Evolutionary conservation across 2,329 filamentous ascomycete genomes (phyloP).

Genomic region (Neurospora crassa): DNA sequence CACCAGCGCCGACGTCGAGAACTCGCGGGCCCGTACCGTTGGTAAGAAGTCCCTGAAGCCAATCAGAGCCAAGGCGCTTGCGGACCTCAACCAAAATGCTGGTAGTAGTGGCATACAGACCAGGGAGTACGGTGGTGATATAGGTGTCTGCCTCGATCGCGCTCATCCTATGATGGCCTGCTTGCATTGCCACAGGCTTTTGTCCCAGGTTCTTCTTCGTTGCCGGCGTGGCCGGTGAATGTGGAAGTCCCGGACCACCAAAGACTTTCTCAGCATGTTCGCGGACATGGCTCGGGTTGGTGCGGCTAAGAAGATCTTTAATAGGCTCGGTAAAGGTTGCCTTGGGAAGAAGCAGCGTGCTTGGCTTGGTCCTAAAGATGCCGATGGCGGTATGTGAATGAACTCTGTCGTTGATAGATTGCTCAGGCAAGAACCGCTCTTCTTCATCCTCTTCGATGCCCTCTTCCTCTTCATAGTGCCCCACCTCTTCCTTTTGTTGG

Average conservation of each 20-base stretch:
- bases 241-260: constrained; percentile 66
- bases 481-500: constrained; percentile 21
- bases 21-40: constrained; percentile 50
- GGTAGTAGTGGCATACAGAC: constrained; percentile 58
- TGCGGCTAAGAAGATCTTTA: constrained; percentile 53
- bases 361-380: constrained; percentile 63
- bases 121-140: constrained; percentile 59
- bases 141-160: constrained; percentile 69
- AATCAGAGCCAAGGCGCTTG: constrained; percentile 59
- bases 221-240: constrained; percentile 62
- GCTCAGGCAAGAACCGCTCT: constrained; percentile 15
- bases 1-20: constrained; percentile 65
- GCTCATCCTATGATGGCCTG: constrained; percentile 56
- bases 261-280: constrained; percentile 64
- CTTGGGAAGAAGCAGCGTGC: constrained; percentile 66
- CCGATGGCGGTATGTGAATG: constrained; percentile 68
- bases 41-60: constrained; percentile 55
- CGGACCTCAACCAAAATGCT: constrained; percentile 64
- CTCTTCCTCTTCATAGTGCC: constrained; percentile 27
- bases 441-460: constrained; percentile 24
- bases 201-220: constrained; percentile 48
- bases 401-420: constrained; percentile 37
- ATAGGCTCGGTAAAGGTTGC: constrained; percentile 62
- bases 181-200: constrained; percentile 54
- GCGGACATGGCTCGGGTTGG: constrained; percentile 64